These are phyloP conservation scores for Pythium phragmiticola DNA, from an alignment of 352 stramenopile species.

Conservation along the genomic window DNA sequence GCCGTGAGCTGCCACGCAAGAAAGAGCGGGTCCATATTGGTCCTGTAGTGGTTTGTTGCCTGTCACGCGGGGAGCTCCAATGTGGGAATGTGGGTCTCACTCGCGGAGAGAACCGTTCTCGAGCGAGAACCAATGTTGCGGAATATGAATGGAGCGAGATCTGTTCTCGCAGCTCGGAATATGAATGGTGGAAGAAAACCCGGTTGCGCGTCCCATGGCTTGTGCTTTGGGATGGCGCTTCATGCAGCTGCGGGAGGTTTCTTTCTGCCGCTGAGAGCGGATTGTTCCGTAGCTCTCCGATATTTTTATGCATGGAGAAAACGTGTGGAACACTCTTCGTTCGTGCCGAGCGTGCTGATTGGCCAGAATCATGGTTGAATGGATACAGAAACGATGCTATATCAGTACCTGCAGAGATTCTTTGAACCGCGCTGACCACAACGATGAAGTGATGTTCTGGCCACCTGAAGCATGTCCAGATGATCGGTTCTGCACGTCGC, in stretches of 20 bases:
- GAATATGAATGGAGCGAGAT: not conserved
- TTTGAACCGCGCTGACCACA: slow-evolving; percentile 15
- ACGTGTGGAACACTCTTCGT: not conserved
- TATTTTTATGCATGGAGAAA: slow-evolving; percentile 19
- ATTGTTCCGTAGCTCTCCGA: slow-evolving; percentile 12
- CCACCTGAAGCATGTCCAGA: not conserved
- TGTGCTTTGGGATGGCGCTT: not conserved
- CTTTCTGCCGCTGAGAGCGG: slow-evolving; percentile 8
- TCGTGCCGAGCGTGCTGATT: slow-evolving; percentile 1
- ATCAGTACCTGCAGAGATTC: slow-evolving; percentile 9
- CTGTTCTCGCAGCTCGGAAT: no score
- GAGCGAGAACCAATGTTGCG: not conserved
- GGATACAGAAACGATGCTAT: slow-evolving; percentile 3
- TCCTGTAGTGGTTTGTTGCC: not conserved
- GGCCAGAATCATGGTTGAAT: slow-evolving; percentile 5
- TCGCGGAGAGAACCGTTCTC: not conserved
- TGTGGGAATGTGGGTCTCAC: not conserved
- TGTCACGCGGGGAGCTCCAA: not conserved
- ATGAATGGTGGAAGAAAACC: slow-evolving; percentile 10
- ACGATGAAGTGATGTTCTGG: not conserved
- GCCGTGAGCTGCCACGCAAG: slow-evolving; percentile 75
- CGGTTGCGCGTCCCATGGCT: slow-evolving; percentile 1
- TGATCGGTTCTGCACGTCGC: not conserved
- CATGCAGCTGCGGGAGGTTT: slow-evolving; percentile 10
- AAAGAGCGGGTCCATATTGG: slow-evolving; percentile 52